Base-by-base conservation (phyloP, 164 flowering plant species). In the Saururus chinensis region DNA sequence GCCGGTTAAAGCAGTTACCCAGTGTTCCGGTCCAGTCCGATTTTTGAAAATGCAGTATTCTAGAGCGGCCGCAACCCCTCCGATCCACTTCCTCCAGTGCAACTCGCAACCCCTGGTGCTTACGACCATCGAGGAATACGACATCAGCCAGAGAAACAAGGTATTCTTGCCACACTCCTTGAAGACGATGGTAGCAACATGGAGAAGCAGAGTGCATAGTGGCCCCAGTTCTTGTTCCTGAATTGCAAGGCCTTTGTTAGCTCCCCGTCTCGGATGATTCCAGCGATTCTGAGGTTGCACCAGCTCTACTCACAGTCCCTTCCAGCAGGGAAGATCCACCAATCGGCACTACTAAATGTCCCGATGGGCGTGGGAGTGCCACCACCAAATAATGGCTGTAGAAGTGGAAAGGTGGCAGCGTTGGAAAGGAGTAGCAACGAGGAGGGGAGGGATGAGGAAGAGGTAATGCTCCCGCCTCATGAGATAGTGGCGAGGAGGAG, bases 401-500 rank as follows among this genome's bases (percentile, higher is more conserved):
- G 65, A 70, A 61, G 9, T 58, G 40, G 24, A 60, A 64, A 72
- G 17, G 73, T 40, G 22, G 76, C n/a, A n/a, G n/a, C n/a, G n/a
- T n/a, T n/a, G n/a, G n/a, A 62, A 7, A 64, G 73, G n/a, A 77
- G 58, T 16, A 61, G 37, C 40, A 54, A n/a, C 1, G 67, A 65
- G 9, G 67, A 58, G 17, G 40, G 19, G 61, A 77, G 61, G 8
- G 67, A 59, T 22, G 56, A n/a, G 4, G 67, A 65, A 7, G 67
- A 58, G 9, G 81, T 53, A 91, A n/a, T n/a, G n/a, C n/a, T n/a
- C n/a, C n/a, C n/a, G n/a, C n/a, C n/a, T n/a, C n/a, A n/a, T n/a
- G n/a, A 89, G 80, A 76, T 86, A 48, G 84, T 85, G 9, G 86
- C 89, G 20, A 73, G 85, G 62, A n/a, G n/a, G n/a, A n/a, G n/a